Evolutionary conservation across 2,329 filamentous ascomycete species (phyloP).

Genomic region (Fusarium sp.): DNA sequence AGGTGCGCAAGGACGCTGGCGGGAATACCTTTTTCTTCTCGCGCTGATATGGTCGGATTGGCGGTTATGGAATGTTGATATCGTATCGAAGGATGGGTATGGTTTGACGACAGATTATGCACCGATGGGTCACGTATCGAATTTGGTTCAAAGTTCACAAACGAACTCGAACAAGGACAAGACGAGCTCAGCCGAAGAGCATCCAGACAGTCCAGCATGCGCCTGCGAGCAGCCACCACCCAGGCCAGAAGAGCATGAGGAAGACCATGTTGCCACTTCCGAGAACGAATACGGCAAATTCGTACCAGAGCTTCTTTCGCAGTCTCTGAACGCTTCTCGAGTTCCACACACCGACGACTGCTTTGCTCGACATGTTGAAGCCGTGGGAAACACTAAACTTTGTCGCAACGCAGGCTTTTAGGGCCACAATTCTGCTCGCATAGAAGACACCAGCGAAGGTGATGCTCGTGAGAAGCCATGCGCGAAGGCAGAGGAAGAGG

Average conservation of each 20-base stretch:
- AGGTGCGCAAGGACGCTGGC: conserved; percentile 80
- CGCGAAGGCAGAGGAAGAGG: conserved; percentile 45
- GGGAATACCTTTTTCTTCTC: conserved; percentile 95
- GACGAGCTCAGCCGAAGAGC: conserved; percentile 46
- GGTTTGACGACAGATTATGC: conserved; percentile 15
- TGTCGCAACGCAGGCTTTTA: conserved; percentile 43
- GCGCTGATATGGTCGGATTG: conserved; percentile 42
- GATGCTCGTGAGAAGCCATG: conserved; percentile 45
- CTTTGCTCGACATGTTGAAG: conserved; percentile 43
- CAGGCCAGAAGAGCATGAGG: conserved; percentile 64
- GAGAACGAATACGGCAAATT: conserved; percentile 60
- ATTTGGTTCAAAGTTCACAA: conserved; percentile 16
- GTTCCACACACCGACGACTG: conserved; percentile 49
- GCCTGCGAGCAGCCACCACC: conserved; percentile 59
- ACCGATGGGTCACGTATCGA: conserved; percentile 19
- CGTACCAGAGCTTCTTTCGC: conserved; percentile 58
- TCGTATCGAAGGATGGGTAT: conserved; percentile 6
- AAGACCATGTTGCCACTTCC: conserved; percentile 59
- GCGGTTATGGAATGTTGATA: conserved; percentile 4
- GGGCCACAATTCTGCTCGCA: conserved; percentile 40
- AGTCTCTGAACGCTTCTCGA: conserved; percentile 48
- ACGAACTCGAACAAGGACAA: conserved; percentile 9
- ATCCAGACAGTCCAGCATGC: conserved; percentile 48
- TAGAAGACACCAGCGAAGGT: conserved; percentile 39
- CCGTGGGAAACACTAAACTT: conserved; percentile 45